Evolutionary conservation across 805 yeast genomes (phyloP), one percentile per base, ranked within the genome.

Genomic region (Tetrapisispora fleetii): DNA sequence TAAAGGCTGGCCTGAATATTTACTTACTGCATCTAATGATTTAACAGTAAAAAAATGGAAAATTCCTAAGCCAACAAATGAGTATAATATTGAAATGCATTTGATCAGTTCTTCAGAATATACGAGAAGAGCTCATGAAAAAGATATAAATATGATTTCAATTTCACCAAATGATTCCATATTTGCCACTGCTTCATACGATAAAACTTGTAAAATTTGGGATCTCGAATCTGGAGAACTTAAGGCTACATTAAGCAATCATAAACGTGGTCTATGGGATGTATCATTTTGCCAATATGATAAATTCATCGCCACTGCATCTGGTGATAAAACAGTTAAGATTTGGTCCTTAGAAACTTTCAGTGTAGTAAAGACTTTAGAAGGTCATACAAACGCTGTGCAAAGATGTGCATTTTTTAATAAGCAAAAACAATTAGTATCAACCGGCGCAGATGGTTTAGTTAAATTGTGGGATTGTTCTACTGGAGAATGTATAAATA

Each of bases 121-220:
- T 65, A 93, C 99, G 0, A 80, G 96, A 72, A 80, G 90, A 60
- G 98, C 97, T 1, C 99, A 93, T 64, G 98, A 93, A 48, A 93
- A 91, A 64, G 96, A 93, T 65, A 93, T 93, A 51, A 95, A 93
- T 59, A 77, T 91, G 2, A 69, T 93, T 47, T 96, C 89, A 54
- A 73, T 93, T 4, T 76, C 97, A n/a, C 95, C 96, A 17, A 87
- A 89, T 60, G 95, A 91, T 65, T 83, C 82, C 54, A 72, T 76
- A 45, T 81, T 93, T 59, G 98, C 96, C 0, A 84, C 97, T 1
- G 98, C 96, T 2, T 85, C 96, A 13, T 95, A 85, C 63, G 99
- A 93, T 66, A 86, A 91, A 59, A 76, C 90, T 2, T 93, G 85
- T 51, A 93, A 93, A 61, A 70, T 93, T 3, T 93, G 98, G 98